A percentile compares a stretch with the other conserved stretches of the same genome.
Evolutionary conservation across 2,329 filamentous ascomycete genomes (phyloP).

Genomic region (Ophiostoma quercus): DNA sequence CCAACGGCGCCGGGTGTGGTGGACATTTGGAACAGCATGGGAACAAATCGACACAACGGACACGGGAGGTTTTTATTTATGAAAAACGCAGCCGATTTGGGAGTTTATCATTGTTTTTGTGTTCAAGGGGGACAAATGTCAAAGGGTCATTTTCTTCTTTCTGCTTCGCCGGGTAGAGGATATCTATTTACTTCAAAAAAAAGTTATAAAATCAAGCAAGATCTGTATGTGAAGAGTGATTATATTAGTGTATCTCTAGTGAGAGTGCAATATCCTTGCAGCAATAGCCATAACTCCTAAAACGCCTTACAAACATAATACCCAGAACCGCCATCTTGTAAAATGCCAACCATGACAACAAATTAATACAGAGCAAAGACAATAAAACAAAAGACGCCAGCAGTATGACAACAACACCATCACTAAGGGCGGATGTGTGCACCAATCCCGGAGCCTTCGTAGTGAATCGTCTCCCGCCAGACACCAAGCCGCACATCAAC

Average conservation of each 20-base stretch:
- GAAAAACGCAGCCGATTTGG: constrained; percentile 22
- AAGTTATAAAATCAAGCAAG: constrained; percentile 16
- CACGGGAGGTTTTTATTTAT: constrained; percentile 12
- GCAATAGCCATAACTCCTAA: background rate
- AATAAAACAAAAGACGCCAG: background rate
- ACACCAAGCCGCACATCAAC: constrained; percentile 69
- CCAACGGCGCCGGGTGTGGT: constrained; percentile 20
- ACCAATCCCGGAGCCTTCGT: constrained; percentile 63
- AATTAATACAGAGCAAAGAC: background rate
- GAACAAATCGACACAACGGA: constrained; percentile 14
- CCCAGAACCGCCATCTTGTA: background rate
- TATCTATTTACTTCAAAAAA: constrained; percentile 21
- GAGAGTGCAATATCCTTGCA: background rate
- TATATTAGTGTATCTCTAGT: background rate
- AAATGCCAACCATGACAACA: background rate
- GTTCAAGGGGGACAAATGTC: constrained; percentile 23
- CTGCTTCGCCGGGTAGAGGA: constrained; percentile 21
- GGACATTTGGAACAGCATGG: constrained; percentile 7
- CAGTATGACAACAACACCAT: background rate
- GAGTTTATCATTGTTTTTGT: constrained; percentile 26
- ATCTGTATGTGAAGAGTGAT: background rate
- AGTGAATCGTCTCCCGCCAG: constrained; percentile 70
- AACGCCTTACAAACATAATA: background rate
- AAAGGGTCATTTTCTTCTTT: constrained; percentile 23
- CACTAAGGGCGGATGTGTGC: constrained; percentile 53